Percentiles rank a stretch among this genome's conserved stretches.
Evolutionary conservation across 495 filamentous ascomycete genomes (phyloP).

Genomic region (Ascobolus immersus): DNA sequence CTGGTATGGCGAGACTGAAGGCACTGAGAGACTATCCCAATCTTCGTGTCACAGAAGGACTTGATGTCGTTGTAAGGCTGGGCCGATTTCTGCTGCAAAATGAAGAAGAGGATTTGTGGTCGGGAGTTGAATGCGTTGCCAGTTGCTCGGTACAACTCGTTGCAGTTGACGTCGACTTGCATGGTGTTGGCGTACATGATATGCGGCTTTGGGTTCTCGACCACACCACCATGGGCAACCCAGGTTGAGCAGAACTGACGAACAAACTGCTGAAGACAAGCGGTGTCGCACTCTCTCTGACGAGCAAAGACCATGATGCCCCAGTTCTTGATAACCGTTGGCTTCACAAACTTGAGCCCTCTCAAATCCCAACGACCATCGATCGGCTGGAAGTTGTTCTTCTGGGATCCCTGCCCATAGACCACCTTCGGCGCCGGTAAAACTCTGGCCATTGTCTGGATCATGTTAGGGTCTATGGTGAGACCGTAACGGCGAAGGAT

Average conservation of each 20-base stretch:
- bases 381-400: conserved; percentile 4
- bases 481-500: conserved; percentile 44
- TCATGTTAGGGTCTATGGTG: conserved; percentile 33
- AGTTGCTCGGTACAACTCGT: conserved; percentile 24
- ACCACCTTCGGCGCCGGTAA: conserved; percentile 42
- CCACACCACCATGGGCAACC: conserved; percentile 40
- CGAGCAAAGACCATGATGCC: conserved; percentile 31
- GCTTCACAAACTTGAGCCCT: conserved; percentile 49
- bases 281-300: conserved; percentile 13
- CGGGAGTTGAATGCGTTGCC: conserved; percentile 22
- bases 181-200: conserved; percentile 15
- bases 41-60: conserved; percentile 57
- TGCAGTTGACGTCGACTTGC: conserved; percentile 25
- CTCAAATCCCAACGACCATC: conserved; percentile 67
- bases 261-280: conserved; percentile 29
- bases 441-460: conserved; percentile 40
- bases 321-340: conserved; percentile 37
- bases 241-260: conserved; percentile 36
- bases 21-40: conserved; percentile 47
- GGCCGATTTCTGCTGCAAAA: conserved; percentile 39
- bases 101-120: conserved; percentile 45
- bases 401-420: conserved; percentile 25
- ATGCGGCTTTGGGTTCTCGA: conserved; percentile 18
- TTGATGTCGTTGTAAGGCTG: conserved; percentile 55
- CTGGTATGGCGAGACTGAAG: conserved; percentile 1